phyloP scores from a whole-genome alignment of 2,329 filamentous ascomycete species.

The Penicillium expansum region DNA sequence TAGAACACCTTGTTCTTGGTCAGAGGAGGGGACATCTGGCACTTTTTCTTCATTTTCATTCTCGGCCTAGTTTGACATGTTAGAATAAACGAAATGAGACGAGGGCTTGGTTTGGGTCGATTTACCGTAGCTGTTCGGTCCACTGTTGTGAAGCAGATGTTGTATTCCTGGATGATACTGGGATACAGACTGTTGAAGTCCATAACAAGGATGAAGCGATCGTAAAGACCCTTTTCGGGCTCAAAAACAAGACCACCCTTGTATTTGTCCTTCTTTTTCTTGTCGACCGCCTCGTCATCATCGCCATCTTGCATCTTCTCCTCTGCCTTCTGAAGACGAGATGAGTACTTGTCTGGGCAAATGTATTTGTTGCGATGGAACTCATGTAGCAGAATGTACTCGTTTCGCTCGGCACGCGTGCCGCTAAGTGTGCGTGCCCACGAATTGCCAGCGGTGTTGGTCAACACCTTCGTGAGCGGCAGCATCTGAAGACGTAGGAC shows the following conservation, averaged over 20 bases:
- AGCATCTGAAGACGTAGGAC: constrained; percentile 87
- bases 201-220: constrained; percentile 98
- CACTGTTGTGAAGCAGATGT: constrained; percentile 98
- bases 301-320: constrained; percentile 67
- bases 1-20: constrained; percentile 78
- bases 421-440: constrained; percentile 96
- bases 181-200: constrained; percentile 99
- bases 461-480: constrained; percentile 89
- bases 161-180: constrained; percentile 98
- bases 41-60: constrained; percentile 82
- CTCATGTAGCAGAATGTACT: constrained; percentile 97
- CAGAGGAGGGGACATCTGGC: constrained; percentile 72
- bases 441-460: constrained; percentile 94
- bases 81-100: background rate
- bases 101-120: constrained; percentile 6
- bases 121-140: constrained; percentile 71
- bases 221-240: constrained; percentile 93
- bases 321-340: constrained; percentile 70
- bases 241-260: constrained; percentile 98
- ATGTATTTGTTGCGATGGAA: constrained; percentile 98
- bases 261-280: constrained; percentile 98
- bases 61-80: constrained; percentile 37
- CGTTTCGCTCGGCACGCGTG: constrained; percentile 94
- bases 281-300: constrained; percentile 63
- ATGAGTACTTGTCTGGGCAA: constrained; percentile 88